Base-by-base conservation (phyloP, 1,284 basidiomycete genomes). In the Microbotryum saponariae region DNA sequence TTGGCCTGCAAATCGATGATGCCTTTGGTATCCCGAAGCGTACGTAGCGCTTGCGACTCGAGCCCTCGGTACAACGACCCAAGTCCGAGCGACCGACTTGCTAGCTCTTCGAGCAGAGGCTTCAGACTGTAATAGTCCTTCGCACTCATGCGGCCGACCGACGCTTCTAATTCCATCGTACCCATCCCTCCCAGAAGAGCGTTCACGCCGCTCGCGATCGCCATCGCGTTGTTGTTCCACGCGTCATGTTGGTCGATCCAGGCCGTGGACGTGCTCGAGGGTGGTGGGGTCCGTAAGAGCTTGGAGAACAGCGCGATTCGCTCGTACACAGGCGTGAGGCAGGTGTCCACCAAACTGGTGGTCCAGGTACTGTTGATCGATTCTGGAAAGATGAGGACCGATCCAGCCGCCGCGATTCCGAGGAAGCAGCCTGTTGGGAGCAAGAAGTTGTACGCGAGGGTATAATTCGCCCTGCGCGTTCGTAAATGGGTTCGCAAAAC, bases 311-410 rank as follows among this genome's bases (percentile, higher is more conserved):
- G 58, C 10, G 66, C 66, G 10, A 77, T 64, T 1, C 76, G 62
- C 4, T 62, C 58, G 6, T 73, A 70, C 21, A 72, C 69, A 1
- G 76, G 74, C 2, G 53, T 59, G 31, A 78, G 68, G 29, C 73
- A 67, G 20, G 66, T 66, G 44, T 74, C 66, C 60, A 73, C 67
- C 1, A 76, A 63, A 4, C 61, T 63, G 48, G 65, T 68, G 6
- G 63, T 64, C 64, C 77, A 78, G 1, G 74, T 75, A 65, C 85
- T 83, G 61, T 83, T 85, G 61, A 88, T 75, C 9, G 84, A 83
- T 74, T 87, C 82, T 1, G 88, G 88, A 72, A 89, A 90, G 62
- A 89, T 77, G 44, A 89, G 71, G 20, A 85, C 65, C 29, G 83
- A 79, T 23, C 79, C 75, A 5, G 78, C 77, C 27, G 85, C 59